A percentile compares a stretch with the other conserved stretches of the same genome.
Evolutionary conservation across 2,329 filamentous ascomycete genomes (phyloP).

Genomic region (Scleromitrula shiraiana): DNA sequence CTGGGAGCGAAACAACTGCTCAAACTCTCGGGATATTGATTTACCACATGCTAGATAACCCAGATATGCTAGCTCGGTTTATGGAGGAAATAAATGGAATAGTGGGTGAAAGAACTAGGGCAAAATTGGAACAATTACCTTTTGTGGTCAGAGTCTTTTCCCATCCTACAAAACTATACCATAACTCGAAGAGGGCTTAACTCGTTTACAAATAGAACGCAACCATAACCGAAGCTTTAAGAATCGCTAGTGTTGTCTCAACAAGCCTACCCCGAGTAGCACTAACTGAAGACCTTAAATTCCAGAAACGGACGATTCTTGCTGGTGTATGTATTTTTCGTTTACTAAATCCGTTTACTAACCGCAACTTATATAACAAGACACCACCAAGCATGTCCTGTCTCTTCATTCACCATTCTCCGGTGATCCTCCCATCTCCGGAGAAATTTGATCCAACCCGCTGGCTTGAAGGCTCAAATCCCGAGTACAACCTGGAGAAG

Average conservation of each 20-base stretch:
- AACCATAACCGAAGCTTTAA: background rate
- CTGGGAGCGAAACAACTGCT: constrained; percentile 33
- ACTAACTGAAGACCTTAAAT: constrained; percentile 18
- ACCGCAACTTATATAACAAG: background rate
- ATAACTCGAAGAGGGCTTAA: background rate
- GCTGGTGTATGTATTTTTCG: constrained; percentile 17
- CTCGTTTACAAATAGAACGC: background rate
- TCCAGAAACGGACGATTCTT: constrained; percentile 18
- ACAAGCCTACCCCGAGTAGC: constrained; percentile 25
- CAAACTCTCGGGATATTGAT: constrained; percentile 29
- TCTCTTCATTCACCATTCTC: constrained; percentile 2
- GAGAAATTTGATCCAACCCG: background rate
- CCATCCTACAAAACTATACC: background rate
- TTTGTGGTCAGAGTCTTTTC: background rate
- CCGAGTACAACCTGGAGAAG: background rate
- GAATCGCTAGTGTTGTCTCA: constrained; percentile 12
- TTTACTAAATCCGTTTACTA: background rate
- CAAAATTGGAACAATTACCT: background rate
- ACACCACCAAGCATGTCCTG: constrained; percentile 7
- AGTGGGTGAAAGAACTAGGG: constrained; percentile 1
- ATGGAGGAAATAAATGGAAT: constrained; percentile 26
- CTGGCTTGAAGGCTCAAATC: background rate
- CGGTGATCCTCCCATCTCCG: constrained; percentile 1
- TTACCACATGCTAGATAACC: constrained; percentile 33
- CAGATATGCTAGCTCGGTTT: constrained; percentile 26